A percentile compares a stretch with the other conserved stretches of the same genome.
These are phyloP conservation scores for Hypomontagnella monticulosa DNA, from an alignment of 495 filamentous ascomycete genomes.

Conservation along the genomic window DNA sequence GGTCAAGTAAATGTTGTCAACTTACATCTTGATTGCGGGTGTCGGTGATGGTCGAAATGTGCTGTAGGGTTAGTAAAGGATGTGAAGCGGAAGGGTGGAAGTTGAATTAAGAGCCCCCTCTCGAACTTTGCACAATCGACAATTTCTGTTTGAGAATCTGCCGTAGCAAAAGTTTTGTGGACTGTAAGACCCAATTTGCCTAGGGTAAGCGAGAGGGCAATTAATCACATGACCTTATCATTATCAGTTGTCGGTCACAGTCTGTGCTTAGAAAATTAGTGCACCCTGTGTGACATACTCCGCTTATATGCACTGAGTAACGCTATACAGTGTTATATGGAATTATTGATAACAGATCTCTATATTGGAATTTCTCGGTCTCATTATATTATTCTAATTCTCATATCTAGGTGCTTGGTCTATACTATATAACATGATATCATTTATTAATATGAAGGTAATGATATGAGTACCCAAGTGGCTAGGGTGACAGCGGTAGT, in stretches of 20 bases:
- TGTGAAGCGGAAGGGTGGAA: slow-evolving; percentile 9
- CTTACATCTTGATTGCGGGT: slow-evolving; percentile 51
- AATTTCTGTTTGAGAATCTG: slow-evolving; percentile 35
- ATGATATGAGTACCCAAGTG: too few relatives aligned
- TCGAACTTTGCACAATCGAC: slow-evolving; percentile 36
- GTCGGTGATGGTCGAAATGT: slow-evolving; percentile 44
- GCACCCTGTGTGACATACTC: too few relatives aligned
- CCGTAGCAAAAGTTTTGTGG: slow-evolving; percentile 39
- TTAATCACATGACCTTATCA: slow-evolving; percentile 42
- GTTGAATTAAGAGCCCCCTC: slow-evolving; percentile 40
- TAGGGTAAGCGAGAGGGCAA: slow-evolving; percentile 47
- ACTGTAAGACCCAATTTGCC: slow-evolving; percentile 42
- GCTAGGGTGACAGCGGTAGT: too few relatives aligned
- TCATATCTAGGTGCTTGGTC: too few relatives aligned
- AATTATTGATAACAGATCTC: too few relatives aligned
- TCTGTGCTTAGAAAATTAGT: too few relatives aligned
- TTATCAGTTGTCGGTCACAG: slow-evolving; percentile 9
- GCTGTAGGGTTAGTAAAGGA: slow-evolving; percentile 46
- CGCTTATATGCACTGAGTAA: too few relatives aligned
- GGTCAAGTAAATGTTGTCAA: slow-evolving; percentile 5
- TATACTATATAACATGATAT: too few relatives aligned
- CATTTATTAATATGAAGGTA: too few relatives aligned
- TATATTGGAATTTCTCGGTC: too few relatives aligned
- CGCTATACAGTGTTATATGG: too few relatives aligned
- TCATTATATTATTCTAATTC: too few relatives aligned